Evolutionary conservation across 495 filamentous ascomycete species (phyloP).

Genomic region (Neurospora pannonica): DNA sequence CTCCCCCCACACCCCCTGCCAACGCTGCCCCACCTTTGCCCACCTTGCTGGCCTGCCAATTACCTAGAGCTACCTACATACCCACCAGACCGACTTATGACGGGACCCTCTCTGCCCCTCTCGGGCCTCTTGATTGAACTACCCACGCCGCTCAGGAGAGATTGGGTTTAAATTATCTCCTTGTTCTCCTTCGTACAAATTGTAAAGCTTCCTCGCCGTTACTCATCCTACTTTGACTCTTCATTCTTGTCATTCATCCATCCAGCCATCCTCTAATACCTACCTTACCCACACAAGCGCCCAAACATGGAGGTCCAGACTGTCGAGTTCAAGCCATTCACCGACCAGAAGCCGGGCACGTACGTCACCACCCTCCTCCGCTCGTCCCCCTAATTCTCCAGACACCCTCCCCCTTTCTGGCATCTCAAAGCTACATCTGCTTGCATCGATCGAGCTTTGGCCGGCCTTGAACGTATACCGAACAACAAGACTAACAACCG

Average conservation of each 20-base stretch:
- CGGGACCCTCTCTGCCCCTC: background rate
- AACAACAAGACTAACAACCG: background rate
- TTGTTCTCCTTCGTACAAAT: background rate
- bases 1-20: background rate
- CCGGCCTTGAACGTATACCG: background rate
- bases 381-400: constrained; percentile 19
- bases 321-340: constrained; percentile 68
- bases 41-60: background rate
- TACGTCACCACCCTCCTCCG: constrained; percentile 44
- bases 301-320: constrained; percentile 60
- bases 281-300: background rate
- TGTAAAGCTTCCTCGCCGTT: background rate
- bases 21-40: background rate
- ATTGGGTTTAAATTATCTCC: background rate
- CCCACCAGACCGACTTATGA: background rate
- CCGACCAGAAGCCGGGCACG: constrained; percentile 99
- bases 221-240: background rate
- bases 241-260: background rate
- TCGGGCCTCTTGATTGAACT: background rate
- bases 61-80: background rate
- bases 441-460: background rate
- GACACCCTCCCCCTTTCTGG: background rate
- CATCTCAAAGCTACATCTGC: background rate
- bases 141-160: background rate
- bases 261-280: background rate